A percentile compares a stretch with the other conserved stretches of the same genome.
Evolutionary conservation across 148 eudicot genomes (phyloP).

Genomic region (Diospyros kaki): DNA sequence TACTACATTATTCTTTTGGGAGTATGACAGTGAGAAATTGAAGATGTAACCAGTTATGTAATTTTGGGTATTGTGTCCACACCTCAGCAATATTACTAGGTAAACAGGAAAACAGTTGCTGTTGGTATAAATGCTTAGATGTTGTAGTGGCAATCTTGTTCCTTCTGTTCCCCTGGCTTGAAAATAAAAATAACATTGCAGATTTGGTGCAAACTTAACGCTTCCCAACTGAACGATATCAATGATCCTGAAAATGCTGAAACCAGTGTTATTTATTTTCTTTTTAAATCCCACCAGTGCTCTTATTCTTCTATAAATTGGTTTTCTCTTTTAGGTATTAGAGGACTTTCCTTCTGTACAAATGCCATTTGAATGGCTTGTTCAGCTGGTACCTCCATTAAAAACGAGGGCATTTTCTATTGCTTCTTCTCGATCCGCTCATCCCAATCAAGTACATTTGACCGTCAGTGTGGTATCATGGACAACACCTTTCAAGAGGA

Average conservation of each 20-base stretch:
- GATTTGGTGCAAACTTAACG: not conserved
- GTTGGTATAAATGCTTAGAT: not conserved
- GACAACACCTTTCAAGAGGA: conserved; percentile 80
- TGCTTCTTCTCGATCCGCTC: conserved; percentile 72
- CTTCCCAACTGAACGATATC: conserved; percentile 6
- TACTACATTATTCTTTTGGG: conserved; percentile 2
- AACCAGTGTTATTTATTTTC: not conserved
- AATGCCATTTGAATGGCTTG: conserved; percentile 95
- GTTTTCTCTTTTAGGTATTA: conserved; percentile 44
- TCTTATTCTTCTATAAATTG: not conserved
- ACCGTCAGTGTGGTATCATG: conserved; percentile 75
- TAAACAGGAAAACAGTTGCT: not conserved
- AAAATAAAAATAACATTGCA: conserved; percentile 1
- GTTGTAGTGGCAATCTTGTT: not conserved
- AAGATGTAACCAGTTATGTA: not conserved
- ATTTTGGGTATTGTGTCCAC: not conserved
- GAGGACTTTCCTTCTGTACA: conserved; percentile 93
- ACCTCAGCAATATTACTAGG: not conserved
- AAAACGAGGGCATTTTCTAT: conserved; percentile 85
- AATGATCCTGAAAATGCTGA: not conserved
- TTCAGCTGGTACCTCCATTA: conserved; percentile 79
- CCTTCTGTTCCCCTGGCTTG: not conserved
- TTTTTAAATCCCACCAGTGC: not conserved
- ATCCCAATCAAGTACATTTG: conserved; percentile 81
- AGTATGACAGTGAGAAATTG: not conserved